Conservation (phyloP, 1,139 yeast genomes). For the Saccharomyces hybrid region DNA sequence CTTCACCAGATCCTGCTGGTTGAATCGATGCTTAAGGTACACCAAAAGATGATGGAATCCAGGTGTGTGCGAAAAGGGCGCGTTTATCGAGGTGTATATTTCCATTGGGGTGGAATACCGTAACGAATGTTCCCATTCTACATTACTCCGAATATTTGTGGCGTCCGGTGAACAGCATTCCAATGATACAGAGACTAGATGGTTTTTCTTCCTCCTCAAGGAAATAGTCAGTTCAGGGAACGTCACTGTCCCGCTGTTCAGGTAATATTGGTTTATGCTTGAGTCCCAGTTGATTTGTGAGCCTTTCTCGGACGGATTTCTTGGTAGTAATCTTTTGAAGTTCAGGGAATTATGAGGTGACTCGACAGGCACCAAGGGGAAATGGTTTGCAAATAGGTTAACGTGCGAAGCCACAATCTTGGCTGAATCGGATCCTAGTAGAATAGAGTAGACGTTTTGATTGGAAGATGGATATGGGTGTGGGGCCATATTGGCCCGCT, state of each 20-base stretch:
- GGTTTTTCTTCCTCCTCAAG: neutral
- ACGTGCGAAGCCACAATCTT: constrained; percentile 22
- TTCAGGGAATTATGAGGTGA: constrained; percentile 10
- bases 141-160: constrained; percentile 15
- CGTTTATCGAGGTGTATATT: constrained; percentile 63
- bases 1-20: constrained; percentile 60
- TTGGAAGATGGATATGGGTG: constrained; percentile 18
- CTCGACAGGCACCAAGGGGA: constrained; percentile 26
- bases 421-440: constrained; percentile 23
- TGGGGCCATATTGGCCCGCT: constrained; percentile 10
- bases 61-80: constrained; percentile 82
- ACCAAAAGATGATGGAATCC: constrained; percentile 80
- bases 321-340: constrained; percentile 20
- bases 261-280: constrained; percentile 26
- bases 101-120: constrained; percentile 65
- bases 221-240: constrained; percentile 21
- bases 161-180: constrained; percentile 22
- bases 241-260: constrained; percentile 19
- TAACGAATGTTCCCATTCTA: constrained; percentile 32
- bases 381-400: constrained; percentile 24
- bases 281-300: constrained; percentile 9
- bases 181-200: constrained; percentile 21
- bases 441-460: constrained; percentile 19
- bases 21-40: constrained; percentile 66
- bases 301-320: constrained; percentile 11